phyloP scores from a whole-genome alignment of 2,329 filamentous ascomycete species.

The Talaromyces sp. region DNA sequence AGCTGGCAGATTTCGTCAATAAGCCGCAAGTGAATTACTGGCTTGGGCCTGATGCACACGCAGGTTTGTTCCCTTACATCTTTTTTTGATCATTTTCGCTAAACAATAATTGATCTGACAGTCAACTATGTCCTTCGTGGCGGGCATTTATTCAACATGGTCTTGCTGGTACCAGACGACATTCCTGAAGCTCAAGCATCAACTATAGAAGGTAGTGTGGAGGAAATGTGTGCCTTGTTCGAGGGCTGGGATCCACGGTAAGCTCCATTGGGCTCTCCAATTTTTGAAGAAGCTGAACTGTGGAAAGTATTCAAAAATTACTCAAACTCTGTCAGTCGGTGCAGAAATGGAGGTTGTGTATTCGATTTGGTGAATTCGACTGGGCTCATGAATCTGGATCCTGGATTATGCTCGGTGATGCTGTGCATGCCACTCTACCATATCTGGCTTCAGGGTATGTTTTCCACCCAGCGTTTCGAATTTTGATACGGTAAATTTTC shows the following conservation, averaged over 20 bases:
- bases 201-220: slow-evolving; percentile 48
- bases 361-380: slow-evolving; percentile 55
- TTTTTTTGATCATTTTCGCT: not conserved
- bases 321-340: slow-evolving; percentile 56
- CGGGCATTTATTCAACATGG: slow-evolving; percentile 45
- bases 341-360: slow-evolving; percentile 60
- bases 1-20: not conserved
- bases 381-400: not conserved
- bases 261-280: not conserved
- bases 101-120: slow-evolving; percentile 6
- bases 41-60: slow-evolving; percentile 9
- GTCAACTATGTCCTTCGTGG: slow-evolving; percentile 60
- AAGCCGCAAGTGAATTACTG: slow-evolving; percentile 8
- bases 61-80: not conserved
- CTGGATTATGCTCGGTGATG: slow-evolving; percentile 55
- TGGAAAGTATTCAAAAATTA: slow-evolving; percentile 45
- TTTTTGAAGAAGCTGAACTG: not conserved
- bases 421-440: slow-evolving; percentile 62
- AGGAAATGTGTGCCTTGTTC: slow-evolving; percentile 54
- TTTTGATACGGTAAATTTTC: slow-evolving; percentile 34
- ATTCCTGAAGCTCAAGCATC: slow-evolving; percentile 54
- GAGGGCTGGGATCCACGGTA: slow-evolving; percentile 56
- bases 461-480: not conserved
- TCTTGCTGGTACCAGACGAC: slow-evolving; percentile 62
- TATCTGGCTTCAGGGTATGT: slow-evolving; percentile 37